phyloP scores from a whole-genome alignment of 2,329 filamentous ascomycete species.

The Neonectria ditissima region DNA sequence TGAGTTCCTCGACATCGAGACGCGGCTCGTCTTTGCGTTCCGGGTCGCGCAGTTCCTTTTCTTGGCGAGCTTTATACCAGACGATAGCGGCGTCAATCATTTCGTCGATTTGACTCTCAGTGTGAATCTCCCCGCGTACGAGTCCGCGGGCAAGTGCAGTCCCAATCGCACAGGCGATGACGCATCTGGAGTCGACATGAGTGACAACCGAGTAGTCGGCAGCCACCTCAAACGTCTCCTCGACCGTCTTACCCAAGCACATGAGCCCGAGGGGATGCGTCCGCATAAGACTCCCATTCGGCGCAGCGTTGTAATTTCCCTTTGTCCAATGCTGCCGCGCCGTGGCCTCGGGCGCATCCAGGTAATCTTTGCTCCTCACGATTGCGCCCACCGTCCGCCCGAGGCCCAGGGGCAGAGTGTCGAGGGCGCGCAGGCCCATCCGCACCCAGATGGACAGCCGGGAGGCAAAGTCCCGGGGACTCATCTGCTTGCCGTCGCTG shows the following conservation, averaged over 20 bases:
- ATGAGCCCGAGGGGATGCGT: conserved; percentile 64
- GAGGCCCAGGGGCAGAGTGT: conserved; percentile 61
- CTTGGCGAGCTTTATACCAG: conserved; percentile 51
- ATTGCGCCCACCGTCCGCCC: conserved; percentile 61
- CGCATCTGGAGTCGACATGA: conserved; percentile 64
- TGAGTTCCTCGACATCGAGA: conserved; percentile 56
- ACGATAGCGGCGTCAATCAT: conserved; percentile 53
- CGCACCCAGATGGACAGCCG: conserved; percentile 61
- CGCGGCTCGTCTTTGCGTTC: conserved; percentile 46
- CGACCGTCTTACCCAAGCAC: conserved; percentile 54
- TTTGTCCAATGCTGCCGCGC: conserved; percentile 58
- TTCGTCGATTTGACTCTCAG: conserved; percentile 55
- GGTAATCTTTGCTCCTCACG: conserved; percentile 53
- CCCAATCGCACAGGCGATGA: conserved; percentile 61
- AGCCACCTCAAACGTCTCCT: conserved; percentile 58
- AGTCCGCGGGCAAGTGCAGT: conserved; percentile 61
- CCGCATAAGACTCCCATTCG: conserved; percentile 66
- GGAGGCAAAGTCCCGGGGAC: conserved; percentile 56
- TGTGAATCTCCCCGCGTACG: conserved; percentile 56
- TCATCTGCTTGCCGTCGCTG: conserved; percentile 52
- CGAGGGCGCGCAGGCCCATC: conserved; percentile 59
- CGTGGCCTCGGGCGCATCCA: conserved; percentile 52
- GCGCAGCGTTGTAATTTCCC: conserved; percentile 54
- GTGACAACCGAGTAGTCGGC: conserved; percentile 58
- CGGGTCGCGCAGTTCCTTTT: conserved; percentile 36